Evolutionary conservation across 202 grass and related monocot genomes (phyloP).

Genomic region (Schoenoplectus tabernaemontani): DNA sequence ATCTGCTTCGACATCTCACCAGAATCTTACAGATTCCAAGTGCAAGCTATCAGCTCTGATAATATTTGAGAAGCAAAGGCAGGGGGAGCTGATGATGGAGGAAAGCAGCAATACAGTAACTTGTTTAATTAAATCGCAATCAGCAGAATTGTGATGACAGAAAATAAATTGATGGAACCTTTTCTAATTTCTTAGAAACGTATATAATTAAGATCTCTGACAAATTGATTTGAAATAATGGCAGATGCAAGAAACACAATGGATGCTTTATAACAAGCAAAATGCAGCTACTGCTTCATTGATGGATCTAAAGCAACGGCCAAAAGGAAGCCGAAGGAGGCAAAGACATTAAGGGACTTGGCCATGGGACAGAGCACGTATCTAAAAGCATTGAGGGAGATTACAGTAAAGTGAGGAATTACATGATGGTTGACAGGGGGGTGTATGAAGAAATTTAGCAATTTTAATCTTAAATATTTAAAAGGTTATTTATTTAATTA

Average conservation of each 20-base stretch:
- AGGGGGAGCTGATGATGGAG: neutral
- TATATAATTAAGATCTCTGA: neutral
- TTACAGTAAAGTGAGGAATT: constrained; percentile 32
- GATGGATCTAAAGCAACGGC: neutral
- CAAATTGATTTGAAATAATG: neutral
- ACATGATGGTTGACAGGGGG: constrained; percentile 29
- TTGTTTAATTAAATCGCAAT: neutral
- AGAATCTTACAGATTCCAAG: constrained; percentile 35
- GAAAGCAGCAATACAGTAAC: neutral
- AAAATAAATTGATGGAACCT: neutral
- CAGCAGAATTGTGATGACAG: neutral
- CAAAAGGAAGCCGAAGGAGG: constrained; percentile 32
- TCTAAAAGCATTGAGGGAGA: constrained; percentile 24
- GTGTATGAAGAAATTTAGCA: constrained; percentile 30
- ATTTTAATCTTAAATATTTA: constrained; percentile 26
- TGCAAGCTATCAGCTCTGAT: constrained; percentile 50
- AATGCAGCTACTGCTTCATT: constrained; percentile 4
- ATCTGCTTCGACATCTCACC: constrained; percentile 35
- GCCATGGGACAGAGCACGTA: constrained; percentile 27
- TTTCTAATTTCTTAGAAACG: neutral
- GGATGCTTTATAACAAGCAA: constrained; percentile 37
- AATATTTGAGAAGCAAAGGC: neutral
- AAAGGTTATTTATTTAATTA: neutral
- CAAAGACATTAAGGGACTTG: constrained; percentile 7
- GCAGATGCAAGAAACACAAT: constrained; percentile 29